Evolutionary conservation across 257 asterid species (phyloP).

Genomic region (Petrea volubilis): DNA sequence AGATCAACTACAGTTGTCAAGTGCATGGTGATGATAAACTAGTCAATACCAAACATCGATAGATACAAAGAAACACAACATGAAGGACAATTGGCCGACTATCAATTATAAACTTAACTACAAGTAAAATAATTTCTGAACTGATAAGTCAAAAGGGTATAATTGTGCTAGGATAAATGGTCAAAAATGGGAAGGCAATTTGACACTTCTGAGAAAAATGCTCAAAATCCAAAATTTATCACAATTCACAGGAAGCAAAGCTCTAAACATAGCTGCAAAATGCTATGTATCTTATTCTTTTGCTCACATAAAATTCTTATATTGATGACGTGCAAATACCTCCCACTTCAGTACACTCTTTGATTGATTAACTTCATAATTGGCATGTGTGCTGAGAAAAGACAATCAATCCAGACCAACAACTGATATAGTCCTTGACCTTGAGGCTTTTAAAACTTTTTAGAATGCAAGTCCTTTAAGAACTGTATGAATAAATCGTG

Average conservation of each 20-base stretch:
- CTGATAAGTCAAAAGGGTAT: neutral
- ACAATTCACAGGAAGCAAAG: neutral
- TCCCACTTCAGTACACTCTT: neutral
- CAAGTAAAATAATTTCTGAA: neutral
- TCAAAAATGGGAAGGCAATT: neutral
- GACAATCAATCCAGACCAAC: neutral
- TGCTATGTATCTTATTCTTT: neutral
- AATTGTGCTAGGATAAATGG: neutral
- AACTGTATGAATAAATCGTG: neutral
- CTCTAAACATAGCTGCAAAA: neutral
- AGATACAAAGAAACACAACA: too few species aligned
- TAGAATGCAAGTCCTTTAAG: neutral
- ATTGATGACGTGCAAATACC: neutral
- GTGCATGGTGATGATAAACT: too few species aligned
- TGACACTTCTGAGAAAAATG: neutral
- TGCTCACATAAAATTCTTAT: neutral
- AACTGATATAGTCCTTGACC: neutral
- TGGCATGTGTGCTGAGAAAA: neutral
- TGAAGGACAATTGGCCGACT: neutral
- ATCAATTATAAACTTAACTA: neutral
- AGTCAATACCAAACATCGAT: too few species aligned
- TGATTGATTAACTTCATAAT: neutral
- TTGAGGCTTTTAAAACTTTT: neutral
- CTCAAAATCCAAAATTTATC: neutral
- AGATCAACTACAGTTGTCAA: too few species aligned